phyloP scores from a whole-genome alignment of 2,329 filamentous ascomycete genomes.

The Cytospora paraplurivora region DNA sequence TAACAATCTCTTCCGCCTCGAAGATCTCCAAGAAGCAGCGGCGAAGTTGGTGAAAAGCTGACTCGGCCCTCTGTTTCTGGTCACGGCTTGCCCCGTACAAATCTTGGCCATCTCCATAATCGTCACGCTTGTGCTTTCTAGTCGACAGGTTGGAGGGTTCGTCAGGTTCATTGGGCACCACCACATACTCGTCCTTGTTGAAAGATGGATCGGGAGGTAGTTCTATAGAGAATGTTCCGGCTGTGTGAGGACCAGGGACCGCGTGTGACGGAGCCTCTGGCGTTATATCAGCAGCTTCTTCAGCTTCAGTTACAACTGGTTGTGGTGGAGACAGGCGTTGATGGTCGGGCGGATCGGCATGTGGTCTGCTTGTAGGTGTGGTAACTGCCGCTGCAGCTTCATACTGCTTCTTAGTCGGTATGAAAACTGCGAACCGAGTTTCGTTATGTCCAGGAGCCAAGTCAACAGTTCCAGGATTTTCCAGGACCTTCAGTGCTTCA shows the following conservation, averaged over 20 bases:
- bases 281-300: slow-evolving; percentile 6
- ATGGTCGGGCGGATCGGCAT: slow-evolving; percentile 29
- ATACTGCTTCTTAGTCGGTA: slow-evolving; percentile 46
- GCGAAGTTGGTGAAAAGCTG: slow-evolving; percentile 70
- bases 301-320: slow-evolving; percentile 22
- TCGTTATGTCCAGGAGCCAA: slow-evolving; percentile 41
- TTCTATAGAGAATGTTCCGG: slow-evolving; percentile 49
- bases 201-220: slow-evolving; percentile 45
- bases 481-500: slow-evolving; percentile 6
- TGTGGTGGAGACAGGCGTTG: slow-evolving; percentile 36
- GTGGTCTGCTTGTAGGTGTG: background rate
- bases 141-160: slow-evolving; percentile 51
- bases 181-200: slow-evolving; percentile 55
- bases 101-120: slow-evolving; percentile 55
- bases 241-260: slow-evolving; percentile 28
- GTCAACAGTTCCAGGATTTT: slow-evolving; percentile 30
- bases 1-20: slow-evolving; percentile 70
- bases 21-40: slow-evolving; percentile 72
- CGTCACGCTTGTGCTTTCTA: slow-evolving; percentile 56
- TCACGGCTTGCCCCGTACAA: slow-evolving; percentile 67
- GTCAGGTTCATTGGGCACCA: slow-evolving; percentile 50
- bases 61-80: slow-evolving; percentile 79
- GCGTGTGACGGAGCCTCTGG: slow-evolving; percentile 24
- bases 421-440: slow-evolving; percentile 49
- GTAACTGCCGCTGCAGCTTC: slow-evolving; percentile 28